Base-by-base conservation (phyloP, 257 asterid species). In the Osmanthus fragrans region DNA sequence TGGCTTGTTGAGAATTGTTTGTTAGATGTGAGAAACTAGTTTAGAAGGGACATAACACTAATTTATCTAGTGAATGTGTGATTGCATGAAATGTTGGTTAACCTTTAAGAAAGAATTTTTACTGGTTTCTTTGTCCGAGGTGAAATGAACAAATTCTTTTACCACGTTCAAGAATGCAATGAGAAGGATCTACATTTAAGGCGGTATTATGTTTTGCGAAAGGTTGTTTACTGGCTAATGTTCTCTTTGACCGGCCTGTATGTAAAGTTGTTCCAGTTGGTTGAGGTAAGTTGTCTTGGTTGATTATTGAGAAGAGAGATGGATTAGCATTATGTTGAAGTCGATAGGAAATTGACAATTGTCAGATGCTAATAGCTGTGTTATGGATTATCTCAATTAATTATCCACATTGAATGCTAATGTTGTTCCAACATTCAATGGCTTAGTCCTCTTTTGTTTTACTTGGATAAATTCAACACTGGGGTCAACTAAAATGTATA, bases 391-490 rank as follows among this genome's bases (percentile, higher is more conserved):
- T 54, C 64, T 54, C 23, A 54, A 54, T 54, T 54, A 54, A 54
- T 54, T 54, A 54, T 19, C 27, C 64, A 54, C 64, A 54, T 54
- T 18, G 25, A n/a, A 54, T 54, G 64, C 64, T 54, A 19, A 54
- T 54, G 25, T 18, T 54, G 64, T 54, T 54, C 64, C 64, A 54
- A 54, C 64, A n/a, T 51, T 69, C 23, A 15, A 21, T 49, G 25
- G 51, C 39, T 51, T 33, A 54, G 15, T 51, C 16, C 72, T 37
- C 65, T 71, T 63, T 18, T 21, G 40, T 15, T 23, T 58, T 56
- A 67, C 64, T 18, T 56, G 73, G 66, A 37, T 74, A n/a, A 27
- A 13, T 39, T 67, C 47, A 30, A 39, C 64, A 72, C 5, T 72
- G 1, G 32, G 34, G 45, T 42, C 58, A 10, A 29, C 39, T 25